phyloP scores from a whole-genome alignment of 1,284 basidiomycete species.

The Cutaneotrichosporon mucoides region DNA sequence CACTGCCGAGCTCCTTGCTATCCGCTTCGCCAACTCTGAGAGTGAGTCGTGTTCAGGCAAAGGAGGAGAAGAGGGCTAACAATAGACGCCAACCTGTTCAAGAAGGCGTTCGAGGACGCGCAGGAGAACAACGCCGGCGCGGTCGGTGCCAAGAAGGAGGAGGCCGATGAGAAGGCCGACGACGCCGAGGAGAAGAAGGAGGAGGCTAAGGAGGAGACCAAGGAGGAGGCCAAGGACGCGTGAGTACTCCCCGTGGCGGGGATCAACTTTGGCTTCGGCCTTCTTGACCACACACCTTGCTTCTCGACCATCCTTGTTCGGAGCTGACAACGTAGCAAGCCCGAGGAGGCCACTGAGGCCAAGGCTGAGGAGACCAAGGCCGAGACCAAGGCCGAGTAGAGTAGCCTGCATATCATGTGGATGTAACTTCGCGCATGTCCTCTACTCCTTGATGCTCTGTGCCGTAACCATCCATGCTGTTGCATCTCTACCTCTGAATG shows the following conservation, averaged over 20 bases:
- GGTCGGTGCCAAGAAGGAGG: slow-evolving; percentile 31
- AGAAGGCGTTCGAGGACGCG: slow-evolving; percentile 77
- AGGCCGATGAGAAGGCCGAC: slow-evolving; percentile 40
- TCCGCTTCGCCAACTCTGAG: slow-evolving; percentile 95
- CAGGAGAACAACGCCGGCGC: slow-evolving; percentile 62
- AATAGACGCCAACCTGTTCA: slow-evolving; percentile 83
- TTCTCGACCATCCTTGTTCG: too few relatives aligned
- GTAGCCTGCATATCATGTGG: not conserved
- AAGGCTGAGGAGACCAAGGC: slow-evolving; percentile 5
- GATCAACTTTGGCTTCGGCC: too few relatives aligned
- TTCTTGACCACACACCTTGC: too few relatives aligned
- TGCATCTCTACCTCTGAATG: not conserved
- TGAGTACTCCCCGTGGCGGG: not conserved
- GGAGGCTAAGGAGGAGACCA: slow-evolving; percentile 20
- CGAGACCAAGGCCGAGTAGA: slow-evolving; percentile 5
- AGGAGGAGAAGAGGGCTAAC: not conserved
- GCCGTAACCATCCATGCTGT: too few relatives aligned
- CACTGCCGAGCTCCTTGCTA: slow-evolving; percentile 90
- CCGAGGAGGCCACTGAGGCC: slow-evolving; percentile 3
- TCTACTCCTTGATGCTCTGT: too few relatives aligned
- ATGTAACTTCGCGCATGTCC: not conserved
- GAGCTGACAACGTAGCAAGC: not conserved
- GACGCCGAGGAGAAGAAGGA: slow-evolving; percentile 28
- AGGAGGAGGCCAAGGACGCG: slow-evolving; percentile 29
- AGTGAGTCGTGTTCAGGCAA: slow-evolving; percentile 58